A percentile compares a stretch with the other conserved stretches of the same genome.
phyloP scores from a whole-genome alignment of 116 monocot genomes.

The Posidonia oceanica region DNA sequence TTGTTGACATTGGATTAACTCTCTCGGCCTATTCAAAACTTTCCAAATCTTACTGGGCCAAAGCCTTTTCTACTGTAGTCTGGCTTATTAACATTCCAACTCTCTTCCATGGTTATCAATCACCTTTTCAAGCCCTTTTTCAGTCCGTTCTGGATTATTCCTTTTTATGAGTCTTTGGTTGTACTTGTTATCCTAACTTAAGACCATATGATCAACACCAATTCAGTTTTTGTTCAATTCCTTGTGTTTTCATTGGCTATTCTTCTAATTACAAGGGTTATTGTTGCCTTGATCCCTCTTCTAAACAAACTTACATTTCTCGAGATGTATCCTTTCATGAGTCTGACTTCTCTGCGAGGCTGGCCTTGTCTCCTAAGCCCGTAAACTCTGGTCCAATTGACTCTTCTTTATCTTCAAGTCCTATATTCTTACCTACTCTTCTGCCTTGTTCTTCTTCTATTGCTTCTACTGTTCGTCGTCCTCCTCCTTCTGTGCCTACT shows the following conservation, averaged over 20 bases:
- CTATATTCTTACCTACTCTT: background rate
- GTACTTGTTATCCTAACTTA: background rate
- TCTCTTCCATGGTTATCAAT: too few relatives aligned
- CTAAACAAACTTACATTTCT: background rate
- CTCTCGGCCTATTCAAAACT: background rate
- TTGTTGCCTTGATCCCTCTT: background rate
- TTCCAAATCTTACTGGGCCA: conserved; percentile 1
- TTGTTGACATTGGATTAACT: conserved; percentile 3
- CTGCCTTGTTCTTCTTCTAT: background rate
- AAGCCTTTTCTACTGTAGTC: background rate
- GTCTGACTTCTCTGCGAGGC: background rate
- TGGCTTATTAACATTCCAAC: background rate
- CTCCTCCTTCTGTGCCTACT: background rate
- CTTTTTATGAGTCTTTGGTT: background rate
- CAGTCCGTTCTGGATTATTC: background rate
- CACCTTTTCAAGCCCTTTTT: background rate
- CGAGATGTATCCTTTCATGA: background rate
- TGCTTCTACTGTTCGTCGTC: too few relatives aligned
- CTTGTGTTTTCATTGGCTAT: conserved; percentile 8
- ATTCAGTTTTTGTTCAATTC: background rate
- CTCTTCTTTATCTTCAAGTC: background rate
- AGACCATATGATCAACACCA: background rate
- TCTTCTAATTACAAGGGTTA: background rate
- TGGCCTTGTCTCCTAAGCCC: background rate
- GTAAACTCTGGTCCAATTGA: background rate